phyloP scores from a whole-genome alignment of 768 basidiomycete genomes.

The Boletus pseudopeckii region DNA sequence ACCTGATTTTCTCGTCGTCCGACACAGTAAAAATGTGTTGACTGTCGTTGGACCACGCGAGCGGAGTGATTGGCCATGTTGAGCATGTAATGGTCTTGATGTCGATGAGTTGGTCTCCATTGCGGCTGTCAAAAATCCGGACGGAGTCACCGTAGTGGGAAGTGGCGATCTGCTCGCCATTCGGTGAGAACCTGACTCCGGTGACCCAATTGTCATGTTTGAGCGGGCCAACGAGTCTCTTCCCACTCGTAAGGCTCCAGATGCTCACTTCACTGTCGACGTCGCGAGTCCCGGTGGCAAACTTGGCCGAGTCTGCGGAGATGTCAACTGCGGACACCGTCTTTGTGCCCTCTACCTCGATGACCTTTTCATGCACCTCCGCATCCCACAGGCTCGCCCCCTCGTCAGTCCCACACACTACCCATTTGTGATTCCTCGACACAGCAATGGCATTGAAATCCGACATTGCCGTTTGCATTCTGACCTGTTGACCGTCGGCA shows the following conservation, averaged over 20 bases:
- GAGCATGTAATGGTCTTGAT: too few relatives aligned
- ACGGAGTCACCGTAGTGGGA: rapidly evolving
- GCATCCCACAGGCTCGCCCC: too few relatives aligned
- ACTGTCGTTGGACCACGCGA: background rate
- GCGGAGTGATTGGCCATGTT: background rate
- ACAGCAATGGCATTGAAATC: too few relatives aligned
- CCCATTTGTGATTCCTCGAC: too few relatives aligned
- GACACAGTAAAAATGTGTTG: background rate
- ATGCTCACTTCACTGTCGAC: background rate
- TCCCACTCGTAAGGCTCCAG: background rate
- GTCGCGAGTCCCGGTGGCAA: background rate
- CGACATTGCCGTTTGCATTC: background rate
- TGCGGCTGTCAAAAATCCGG: background rate
- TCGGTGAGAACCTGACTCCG: background rate
- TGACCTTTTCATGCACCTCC: too few relatives aligned
- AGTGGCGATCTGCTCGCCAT: too few relatives aligned
- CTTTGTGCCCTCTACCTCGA: too few relatives aligned
- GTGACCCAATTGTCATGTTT: rapidly evolving
- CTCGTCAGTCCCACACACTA: too few relatives aligned
- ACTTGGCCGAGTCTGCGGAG: too few relatives aligned
- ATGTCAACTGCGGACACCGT: too few relatives aligned
- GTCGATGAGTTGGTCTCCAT: background rate
- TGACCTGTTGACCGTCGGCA: background rate
- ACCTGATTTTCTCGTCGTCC: background rate
- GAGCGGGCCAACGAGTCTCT: background rate